Evolutionary conservation across 75 land plant species (phyloP).

Genomic region (Adiantum capillusveneris): DNA sequence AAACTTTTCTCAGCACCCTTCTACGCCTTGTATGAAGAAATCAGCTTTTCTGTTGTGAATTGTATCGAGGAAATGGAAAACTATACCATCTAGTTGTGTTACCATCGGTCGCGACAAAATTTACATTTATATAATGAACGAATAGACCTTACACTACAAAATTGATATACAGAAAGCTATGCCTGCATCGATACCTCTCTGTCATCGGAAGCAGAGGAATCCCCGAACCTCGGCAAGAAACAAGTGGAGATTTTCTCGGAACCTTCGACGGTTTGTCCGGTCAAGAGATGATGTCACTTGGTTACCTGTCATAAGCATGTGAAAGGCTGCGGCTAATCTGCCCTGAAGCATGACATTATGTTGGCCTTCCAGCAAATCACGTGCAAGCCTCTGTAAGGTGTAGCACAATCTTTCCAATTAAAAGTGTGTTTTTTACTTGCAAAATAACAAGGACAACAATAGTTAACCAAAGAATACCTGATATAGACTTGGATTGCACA

Average conservation of each 20-base stretch:
- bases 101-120: too few species aligned
- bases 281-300: slow-evolving; percentile 66
- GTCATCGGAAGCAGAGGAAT: slow-evolving; percentile 37
- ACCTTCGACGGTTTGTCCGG: slow-evolving; percentile 64
- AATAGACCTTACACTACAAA: background rate
- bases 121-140: too few species aligned
- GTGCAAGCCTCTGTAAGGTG: slow-evolving; percentile 47
- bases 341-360: slow-evolving; percentile 33
- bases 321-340: slow-evolving; percentile 63
- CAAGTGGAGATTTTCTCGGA: slow-evolving; percentile 62
- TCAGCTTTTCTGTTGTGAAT: too few species aligned
- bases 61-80: too few species aligned
- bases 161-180: background rate
- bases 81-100: too few species aligned
- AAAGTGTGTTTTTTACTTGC: background rate
- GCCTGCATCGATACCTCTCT: background rate
- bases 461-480: slow-evolving; percentile 44
- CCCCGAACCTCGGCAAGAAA: slow-evolving; percentile 85
- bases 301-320: slow-evolving; percentile 52
- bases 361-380: slow-evolving; percentile 66
- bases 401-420: background rate
- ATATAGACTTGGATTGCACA: slow-evolving; percentile 70
- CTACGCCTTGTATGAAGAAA: too few species aligned
- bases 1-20: too few species aligned
- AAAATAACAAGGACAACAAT: background rate